Conservation (phyloP, 2,329 filamentous ascomycete genomes). For the Hirsutella rhossiliensis region DNA sequence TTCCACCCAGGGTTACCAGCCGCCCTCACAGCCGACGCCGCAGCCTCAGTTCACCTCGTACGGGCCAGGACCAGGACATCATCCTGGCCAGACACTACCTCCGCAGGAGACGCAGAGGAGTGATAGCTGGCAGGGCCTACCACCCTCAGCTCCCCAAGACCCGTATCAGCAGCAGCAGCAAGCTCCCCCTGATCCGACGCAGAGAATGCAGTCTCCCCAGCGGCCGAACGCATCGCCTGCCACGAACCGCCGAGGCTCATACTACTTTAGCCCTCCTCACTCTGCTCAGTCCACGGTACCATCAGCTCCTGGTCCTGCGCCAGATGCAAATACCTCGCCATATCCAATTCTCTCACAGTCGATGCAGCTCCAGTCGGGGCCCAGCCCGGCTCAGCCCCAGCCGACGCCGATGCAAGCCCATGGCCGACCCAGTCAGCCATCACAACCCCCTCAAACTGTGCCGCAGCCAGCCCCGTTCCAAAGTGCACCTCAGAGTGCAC, state of each 20-base stretch:
- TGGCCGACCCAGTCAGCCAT: constrained; percentile 12
- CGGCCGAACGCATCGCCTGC: constrained; percentile 15
- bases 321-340: constrained; percentile 33
- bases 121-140: constrained; percentile 37
- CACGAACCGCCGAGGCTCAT: constrained; percentile 41
- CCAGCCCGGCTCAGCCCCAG: constrained; percentile 22
- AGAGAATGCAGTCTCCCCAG: constrained; percentile 17
- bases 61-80: constrained; percentile 25
- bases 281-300: constrained; percentile 19
- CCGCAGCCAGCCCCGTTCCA: constrained; percentile 4
- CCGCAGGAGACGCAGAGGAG: constrained; percentile 34
- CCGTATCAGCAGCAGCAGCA: constrained; percentile 12
- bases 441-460: constrained; percentile 19
- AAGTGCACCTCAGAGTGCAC: neutral
- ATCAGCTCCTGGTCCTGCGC: constrained; percentile 23
- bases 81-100: constrained; percentile 26
- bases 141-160: constrained; percentile 23
- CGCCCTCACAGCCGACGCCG: constrained; percentile 18
- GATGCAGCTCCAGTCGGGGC: constrained; percentile 30
- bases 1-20: constrained; percentile 9
- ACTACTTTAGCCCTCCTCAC: constrained; percentile 40
- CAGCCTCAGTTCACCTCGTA: constrained; percentile 32
- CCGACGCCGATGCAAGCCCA: constrained; percentile 17
- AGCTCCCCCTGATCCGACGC: constrained; percentile 12
- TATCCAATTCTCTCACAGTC: constrained; percentile 40